These are phyloP conservation scores for Ephemerocybe angulata DNA, from an alignment of 768 basidiomycete genomes.

Conservation along the genomic window DNA sequence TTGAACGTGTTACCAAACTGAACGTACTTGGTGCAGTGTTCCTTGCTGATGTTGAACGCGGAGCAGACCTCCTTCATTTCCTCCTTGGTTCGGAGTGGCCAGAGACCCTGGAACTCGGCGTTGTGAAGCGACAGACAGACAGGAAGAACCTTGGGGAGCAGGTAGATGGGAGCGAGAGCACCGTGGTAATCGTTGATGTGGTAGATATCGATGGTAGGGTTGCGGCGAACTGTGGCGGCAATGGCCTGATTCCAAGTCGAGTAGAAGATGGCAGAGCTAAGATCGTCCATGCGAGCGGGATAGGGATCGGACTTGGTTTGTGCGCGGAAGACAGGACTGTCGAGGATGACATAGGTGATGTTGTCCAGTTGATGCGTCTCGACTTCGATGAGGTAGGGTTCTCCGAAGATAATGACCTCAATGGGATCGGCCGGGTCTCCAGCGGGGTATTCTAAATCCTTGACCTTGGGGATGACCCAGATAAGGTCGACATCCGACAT, in stretches of 20 bases:
- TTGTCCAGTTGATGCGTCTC: constrained; percentile 92
- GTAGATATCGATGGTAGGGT: constrained; percentile 87
- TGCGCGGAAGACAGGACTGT: constrained; percentile 94
- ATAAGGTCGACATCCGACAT: constrained; percentile 95
- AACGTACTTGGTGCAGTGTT: constrained; percentile 93
- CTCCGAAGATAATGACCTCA: constrained; percentile 94
- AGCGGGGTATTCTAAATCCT: constrained; percentile 88
- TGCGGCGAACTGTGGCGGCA: constrained; percentile 82
- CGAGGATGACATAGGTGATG: constrained; percentile 91
- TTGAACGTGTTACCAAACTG: constrained; percentile 99
- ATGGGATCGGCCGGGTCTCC: constrained; percentile 92
- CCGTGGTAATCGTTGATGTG: constrained; percentile 96
- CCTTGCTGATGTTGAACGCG: constrained; percentile 96
- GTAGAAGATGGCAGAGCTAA: constrained; percentile 95
- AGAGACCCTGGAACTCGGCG: constrained; percentile 95
- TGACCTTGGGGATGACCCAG: constrained; percentile 94
- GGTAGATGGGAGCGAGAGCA: constrained; percentile 85
- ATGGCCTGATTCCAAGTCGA: constrained; percentile 98
- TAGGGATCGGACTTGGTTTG: constrained; percentile 96
- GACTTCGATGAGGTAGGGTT: constrained; percentile 93
- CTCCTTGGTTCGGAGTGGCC: constrained; percentile 94
- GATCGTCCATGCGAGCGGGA: constrained; percentile 95
- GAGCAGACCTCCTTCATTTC: constrained; percentile 99
- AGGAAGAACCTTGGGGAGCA: constrained; percentile 87
- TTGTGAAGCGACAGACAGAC: constrained; percentile 92